These are phyloP conservation scores for Zygoascus meyerae DNA, from an alignment of 1,139 yeast genomes.

Conservation along the genomic window DNA sequence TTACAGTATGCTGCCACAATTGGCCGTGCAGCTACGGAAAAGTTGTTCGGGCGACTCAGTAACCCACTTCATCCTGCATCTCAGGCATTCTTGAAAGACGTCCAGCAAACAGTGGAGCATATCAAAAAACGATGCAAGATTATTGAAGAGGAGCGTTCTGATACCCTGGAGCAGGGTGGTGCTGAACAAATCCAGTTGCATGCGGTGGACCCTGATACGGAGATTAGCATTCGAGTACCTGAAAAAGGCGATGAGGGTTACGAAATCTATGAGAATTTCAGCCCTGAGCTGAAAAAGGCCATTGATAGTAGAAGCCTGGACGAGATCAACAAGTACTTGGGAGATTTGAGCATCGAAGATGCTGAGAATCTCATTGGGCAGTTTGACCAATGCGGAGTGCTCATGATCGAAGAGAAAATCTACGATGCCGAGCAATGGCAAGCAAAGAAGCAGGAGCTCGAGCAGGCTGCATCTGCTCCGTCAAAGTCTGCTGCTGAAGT, in stretches of 20 bases:
- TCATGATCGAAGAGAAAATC: constrained; percentile 69
- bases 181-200: constrained; percentile 83
- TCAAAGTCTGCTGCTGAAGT: constrained; percentile 1
- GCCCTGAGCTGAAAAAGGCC: constrained; percentile 66
- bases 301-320: constrained; percentile 67
- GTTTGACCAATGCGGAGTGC: constrained; percentile 76
- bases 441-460: constrained; percentile 15
- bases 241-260: constrained; percentile 43
- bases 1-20: constrained; percentile 55
- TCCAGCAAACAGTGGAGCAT: constrained; percentile 62
- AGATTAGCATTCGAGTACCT: constrained; percentile 71
- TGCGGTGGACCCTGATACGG: constrained; percentile 78
- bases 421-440: constrained; percentile 66
- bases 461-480: constrained; percentile 8
- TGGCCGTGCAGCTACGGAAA: constrained; percentile 52
- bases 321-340: constrained; percentile 78
- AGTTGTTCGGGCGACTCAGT: constrained; percentile 64
- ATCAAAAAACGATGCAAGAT: constrained; percentile 69
- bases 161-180: constrained; percentile 44
- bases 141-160: constrained; percentile 40
- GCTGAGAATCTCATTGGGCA: constrained; percentile 74
- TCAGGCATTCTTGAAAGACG: constrained; percentile 66
- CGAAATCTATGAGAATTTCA: constrained; percentile 50
- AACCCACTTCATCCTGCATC: constrained; percentile 53
- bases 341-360: constrained; percentile 63